Conservation (phyloP, 805 yeast genomes). For the Candida alai region DNA sequence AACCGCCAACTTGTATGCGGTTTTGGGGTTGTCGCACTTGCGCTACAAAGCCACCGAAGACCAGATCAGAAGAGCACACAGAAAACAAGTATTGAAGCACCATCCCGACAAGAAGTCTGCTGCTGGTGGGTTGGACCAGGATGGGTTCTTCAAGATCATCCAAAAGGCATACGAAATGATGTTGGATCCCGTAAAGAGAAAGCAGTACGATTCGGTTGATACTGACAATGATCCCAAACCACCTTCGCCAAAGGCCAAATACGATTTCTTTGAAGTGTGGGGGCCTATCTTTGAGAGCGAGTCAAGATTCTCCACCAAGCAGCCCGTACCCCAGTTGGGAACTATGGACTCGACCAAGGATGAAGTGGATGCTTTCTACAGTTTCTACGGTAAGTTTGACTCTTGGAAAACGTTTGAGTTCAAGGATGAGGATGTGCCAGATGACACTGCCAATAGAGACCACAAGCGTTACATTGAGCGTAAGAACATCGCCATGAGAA, state of each 20-base stretch:
- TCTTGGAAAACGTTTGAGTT: slow-evolving; percentile 99
- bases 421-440: slow-evolving; percentile 98
- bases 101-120: slow-evolving; percentile 99
- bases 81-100: slow-evolving; percentile 92
- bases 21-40: slow-evolving; percentile 86
- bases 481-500: slow-evolving; percentile 94
- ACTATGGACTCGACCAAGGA: slow-evolving; percentile 59
- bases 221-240: slow-evolving; percentile 79
- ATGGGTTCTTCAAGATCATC: slow-evolving; percentile 95
- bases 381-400: slow-evolving; percentile 91
- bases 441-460: slow-evolving; percentile 98
- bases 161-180: slow-evolving; percentile 94
- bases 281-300: slow-evolving; percentile 88
- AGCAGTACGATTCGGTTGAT: slow-evolving; percentile 95
- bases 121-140: slow-evolving; percentile 82
- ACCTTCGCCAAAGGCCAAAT: slow-evolving; percentile 60
- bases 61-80: slow-evolving; percentile 93
- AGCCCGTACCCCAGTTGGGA: slow-evolving; percentile 87
- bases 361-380: slow-evolving; percentile 86
- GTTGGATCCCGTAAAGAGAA: slow-evolving; percentile 81
- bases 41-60: slow-evolving; percentile 89
- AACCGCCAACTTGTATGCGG: slow-evolving; percentile 92
- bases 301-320: slow-evolving; percentile 86
- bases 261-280: slow-evolving; percentile 91
- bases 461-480: slow-evolving; percentile 98